Evolutionary conservation across 179 eudicot genomes (phyloP), one percentile per base, ranked within the genome.

Genomic region (Spergularia azorica): DNA sequence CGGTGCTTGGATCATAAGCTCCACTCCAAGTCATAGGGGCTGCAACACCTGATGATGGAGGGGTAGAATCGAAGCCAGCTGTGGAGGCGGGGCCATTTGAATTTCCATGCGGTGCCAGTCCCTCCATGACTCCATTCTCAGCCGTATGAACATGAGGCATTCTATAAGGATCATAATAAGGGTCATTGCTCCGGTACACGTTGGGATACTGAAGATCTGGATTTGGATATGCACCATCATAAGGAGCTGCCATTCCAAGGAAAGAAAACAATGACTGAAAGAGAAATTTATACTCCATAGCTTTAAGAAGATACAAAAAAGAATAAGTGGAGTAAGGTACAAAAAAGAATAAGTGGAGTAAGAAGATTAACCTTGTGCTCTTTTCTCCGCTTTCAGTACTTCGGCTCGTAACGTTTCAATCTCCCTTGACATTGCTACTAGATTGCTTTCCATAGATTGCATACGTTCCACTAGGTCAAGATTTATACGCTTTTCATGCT

Each of bases 401-500:
- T 86, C 89, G 57, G 89, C 88, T 48, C 88, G 96, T 81, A 91
- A 78, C 55, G 72, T 83, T 67, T 95, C 97, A 32, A 84, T 84
- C 79, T 95, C 92, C 84, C 84, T 83, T 41, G 85, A 87, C 96
- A 95, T 84, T 75, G 80, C 85, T 12, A 89, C 75, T 58, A 93
- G 84, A 21, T 84, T 86, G 77, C 80, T 91, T 84, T 95, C 98
- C 89, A 87, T 82, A 17, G 77, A 79, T 82, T 88, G 87, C 91
- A 95, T 70, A 77, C 93, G 86, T 70, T 87, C 89, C 83, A 95
- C 93, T 80, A 87, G 88, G n/a, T 90, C 95, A n/a, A 79, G 67
- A 77, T 93, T 95, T 66, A 80, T 38, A 67, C 83, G 76, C 83
- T 93, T 95, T 79, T 95, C 93, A 41, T 86, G 79, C 82, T 89